A percentile compares a stretch with the other conserved stretches of the same genome.
These are phyloP conservation scores for Cyberlindnera amylophila DNA, from an alignment of 805 yeast species.

Conservation along the genomic window DNA sequence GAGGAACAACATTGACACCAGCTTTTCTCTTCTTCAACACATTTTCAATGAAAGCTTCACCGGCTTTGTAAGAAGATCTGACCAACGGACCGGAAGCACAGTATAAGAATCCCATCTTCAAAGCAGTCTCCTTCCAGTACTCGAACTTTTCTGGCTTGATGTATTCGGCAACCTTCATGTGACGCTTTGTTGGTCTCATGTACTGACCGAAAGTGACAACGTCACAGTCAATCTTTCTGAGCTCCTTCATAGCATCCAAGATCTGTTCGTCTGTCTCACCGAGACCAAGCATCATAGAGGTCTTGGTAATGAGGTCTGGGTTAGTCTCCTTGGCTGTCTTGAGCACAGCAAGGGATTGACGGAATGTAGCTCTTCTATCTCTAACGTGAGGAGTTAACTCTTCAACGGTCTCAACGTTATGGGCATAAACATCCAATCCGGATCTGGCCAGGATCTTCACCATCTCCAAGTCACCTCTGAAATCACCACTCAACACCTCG, in stretches of 20 bases:
- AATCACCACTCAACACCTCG: slow-evolving; percentile 93
- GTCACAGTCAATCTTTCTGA: slow-evolving; percentile 76
- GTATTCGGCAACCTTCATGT: slow-evolving; percentile 96
- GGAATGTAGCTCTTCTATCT: slow-evolving; percentile 94
- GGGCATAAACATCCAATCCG: slow-evolving; percentile 95
- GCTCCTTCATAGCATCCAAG: slow-evolving; percentile 65
- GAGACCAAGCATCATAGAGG: slow-evolving; percentile 93
- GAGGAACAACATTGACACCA: slow-evolving; percentile 1
- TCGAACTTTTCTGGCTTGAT: slow-evolving; percentile 92
- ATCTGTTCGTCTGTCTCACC: slow-evolving; percentile 95
- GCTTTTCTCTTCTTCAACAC: slow-evolving; percentile 68
- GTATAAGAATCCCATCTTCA: slow-evolving; percentile 87
- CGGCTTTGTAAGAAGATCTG: slow-evolving; percentile 95
- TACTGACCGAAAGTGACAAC: slow-evolving; percentile 98
- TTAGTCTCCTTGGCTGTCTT: slow-evolving; percentile 74
- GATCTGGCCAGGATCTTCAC: slow-evolving; percentile 76
- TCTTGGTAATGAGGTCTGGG: slow-evolving; percentile 79
- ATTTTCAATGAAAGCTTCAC: slow-evolving; percentile 95
- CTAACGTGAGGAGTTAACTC: slow-evolving; percentile 90
- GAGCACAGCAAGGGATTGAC: slow-evolving; percentile 79
- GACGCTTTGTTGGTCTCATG: slow-evolving; percentile 98
- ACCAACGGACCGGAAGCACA: slow-evolving; percentile 98
- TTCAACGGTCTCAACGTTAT: slow-evolving; percentile 94
- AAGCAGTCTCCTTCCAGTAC: slow-evolving; percentile 83
- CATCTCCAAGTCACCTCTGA: slow-evolving; percentile 83